These are phyloP conservation scores for Cladosporium colombiae DNA, from an alignment of 2,329 filamentous ascomycete genomes.

Conservation along the genomic window DNA sequence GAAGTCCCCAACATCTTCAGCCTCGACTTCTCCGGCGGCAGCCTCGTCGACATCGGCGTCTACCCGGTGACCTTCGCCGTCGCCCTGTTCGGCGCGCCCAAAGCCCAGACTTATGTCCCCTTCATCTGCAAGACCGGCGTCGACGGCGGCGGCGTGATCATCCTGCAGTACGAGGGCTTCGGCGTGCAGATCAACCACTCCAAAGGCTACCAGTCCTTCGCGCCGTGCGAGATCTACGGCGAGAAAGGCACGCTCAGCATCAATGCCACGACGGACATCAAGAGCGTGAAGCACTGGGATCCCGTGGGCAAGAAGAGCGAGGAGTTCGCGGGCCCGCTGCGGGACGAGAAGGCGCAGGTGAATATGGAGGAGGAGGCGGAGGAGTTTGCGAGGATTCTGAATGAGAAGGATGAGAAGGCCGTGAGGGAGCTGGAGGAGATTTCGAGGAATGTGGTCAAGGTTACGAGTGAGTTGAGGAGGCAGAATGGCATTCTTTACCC, in stretches of 20 bases:
- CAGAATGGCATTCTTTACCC: constrained; percentile 48
- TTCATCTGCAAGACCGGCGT: constrained; percentile 48
- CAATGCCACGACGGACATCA: constrained; percentile 49
- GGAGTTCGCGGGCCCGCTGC: constrained; percentile 40
- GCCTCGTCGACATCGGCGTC: constrained; percentile 51
- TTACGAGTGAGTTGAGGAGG: constrained; percentile 47
- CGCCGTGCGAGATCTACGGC: constrained; percentile 50
- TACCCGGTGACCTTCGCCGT: constrained; percentile 52
- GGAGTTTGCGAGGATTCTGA: constrained; percentile 49
- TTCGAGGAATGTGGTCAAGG: constrained; percentile 44
- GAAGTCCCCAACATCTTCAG: constrained; percentile 52
- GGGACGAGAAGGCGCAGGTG: constrained; percentile 41
- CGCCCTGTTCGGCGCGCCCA: constrained; percentile 49
- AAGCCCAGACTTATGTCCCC: constrained; percentile 44
- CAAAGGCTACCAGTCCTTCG: constrained; percentile 48
- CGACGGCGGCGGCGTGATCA: constrained; percentile 48
- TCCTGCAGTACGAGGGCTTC: constrained; percentile 48
- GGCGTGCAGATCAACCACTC: constrained; percentile 46
- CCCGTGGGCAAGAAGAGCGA: constrained; percentile 46
- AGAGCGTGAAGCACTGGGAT: constrained; percentile 41
- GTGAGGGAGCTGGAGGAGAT: constrained; percentile 43
- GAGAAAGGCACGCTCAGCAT: constrained; percentile 49
- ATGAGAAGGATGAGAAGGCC: constrained; percentile 41
- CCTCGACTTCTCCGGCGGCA: constrained; percentile 49
- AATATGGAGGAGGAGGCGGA: constrained; percentile 52